phyloP scores from a whole-genome alignment of 345 rosid genomes.

The Sonneratia alba region DNA sequence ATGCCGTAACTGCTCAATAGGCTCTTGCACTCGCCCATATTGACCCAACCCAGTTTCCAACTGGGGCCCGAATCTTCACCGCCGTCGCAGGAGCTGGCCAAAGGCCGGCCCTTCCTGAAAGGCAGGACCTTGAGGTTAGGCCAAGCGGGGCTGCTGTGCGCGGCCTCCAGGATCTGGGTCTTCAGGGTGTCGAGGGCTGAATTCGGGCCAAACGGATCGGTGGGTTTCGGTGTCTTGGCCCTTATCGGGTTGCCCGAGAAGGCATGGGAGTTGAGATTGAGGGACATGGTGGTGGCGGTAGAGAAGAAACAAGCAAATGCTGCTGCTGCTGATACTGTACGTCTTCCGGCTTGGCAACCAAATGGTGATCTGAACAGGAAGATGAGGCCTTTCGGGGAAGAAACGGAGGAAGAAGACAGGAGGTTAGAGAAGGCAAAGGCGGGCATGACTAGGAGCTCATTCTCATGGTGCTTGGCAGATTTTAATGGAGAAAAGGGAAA shows the following conservation, averaged over 20 bases:
- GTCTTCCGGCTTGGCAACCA: background rate
- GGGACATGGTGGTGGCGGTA: constrained; percentile 44
- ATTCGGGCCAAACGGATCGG: constrained; percentile 48
- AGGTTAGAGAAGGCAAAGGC: background rate
- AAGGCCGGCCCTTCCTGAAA: constrained; percentile 70
- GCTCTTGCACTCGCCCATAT: constrained; percentile 45
- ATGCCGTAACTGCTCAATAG: constrained; percentile 33
- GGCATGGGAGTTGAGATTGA: constrained; percentile 51
- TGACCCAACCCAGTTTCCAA: constrained; percentile 84
- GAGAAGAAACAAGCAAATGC: constrained; percentile 4
- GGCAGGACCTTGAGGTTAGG: constrained; percentile 71
- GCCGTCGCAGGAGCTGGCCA: constrained; percentile 36
- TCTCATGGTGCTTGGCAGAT: constrained; percentile 34
- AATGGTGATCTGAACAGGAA: constrained; percentile 6
- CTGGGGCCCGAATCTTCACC: constrained; percentile 33
- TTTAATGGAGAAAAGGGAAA: constrained; percentile 57
- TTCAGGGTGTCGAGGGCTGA: constrained; percentile 63
- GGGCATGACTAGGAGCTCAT: constrained; percentile 30
- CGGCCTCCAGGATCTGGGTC: constrained; percentile 32
- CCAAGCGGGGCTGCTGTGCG: constrained; percentile 19
- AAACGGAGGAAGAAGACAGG: constrained; percentile 1
- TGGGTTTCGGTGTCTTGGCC: constrained; percentile 48
- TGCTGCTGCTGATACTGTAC: background rate
- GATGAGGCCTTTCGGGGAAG: constrained; percentile 6
- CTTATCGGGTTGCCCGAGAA: constrained; percentile 70